These are phyloP conservation scores for Fusarium drepaniforme DNA, from an alignment of 2,329 filamentous ascomycete species.

Conservation along the genomic window DNA sequence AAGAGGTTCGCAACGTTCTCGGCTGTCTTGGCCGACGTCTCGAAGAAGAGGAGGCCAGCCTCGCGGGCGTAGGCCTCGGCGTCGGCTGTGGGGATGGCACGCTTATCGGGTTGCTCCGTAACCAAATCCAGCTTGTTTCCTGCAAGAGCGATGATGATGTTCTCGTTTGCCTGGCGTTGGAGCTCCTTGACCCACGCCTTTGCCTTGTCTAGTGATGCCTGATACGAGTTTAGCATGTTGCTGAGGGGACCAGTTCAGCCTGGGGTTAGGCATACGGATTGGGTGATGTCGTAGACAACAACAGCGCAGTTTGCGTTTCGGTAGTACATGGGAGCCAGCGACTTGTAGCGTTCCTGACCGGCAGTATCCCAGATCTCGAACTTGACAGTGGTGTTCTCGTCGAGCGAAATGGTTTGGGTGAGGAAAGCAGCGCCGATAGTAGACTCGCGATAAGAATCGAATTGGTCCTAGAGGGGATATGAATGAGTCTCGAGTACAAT, in stretches of 20 bases:
- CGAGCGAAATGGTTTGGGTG: constrained; percentile 97
- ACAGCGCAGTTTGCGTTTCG: constrained; percentile 99
- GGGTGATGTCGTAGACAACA: constrained; percentile 99
- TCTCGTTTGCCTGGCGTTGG: constrained; percentile 98
- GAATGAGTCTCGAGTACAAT: constrained; percentile 23
- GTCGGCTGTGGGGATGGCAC: constrained; percentile 88
- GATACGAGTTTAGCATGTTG: constrained; percentile 26
- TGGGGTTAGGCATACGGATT: constrained; percentile 77
- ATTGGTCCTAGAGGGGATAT: constrained; percentile 81
- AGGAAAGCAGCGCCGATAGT: constrained; percentile 99
- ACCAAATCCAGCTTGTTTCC: constrained; percentile 99
- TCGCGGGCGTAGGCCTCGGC: constrained; percentile 96
- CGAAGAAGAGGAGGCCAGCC: constrained; percentile 95
- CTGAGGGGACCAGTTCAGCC: not conserved
- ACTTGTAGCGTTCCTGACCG: constrained; percentile 99
- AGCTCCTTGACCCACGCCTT: constrained; percentile 99
- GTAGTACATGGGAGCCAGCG: constrained; percentile 99
- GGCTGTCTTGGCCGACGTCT: constrained; percentile 97
- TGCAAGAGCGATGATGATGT: constrained; percentile 98
- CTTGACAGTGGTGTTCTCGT: constrained; percentile 98
- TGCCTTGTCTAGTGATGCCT: constrained; percentile 98
- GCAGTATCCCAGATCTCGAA: constrained; percentile 99
- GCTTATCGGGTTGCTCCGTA: constrained; percentile 93
- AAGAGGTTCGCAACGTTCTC: constrained; percentile 97
- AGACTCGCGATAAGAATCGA: constrained; percentile 96